phyloP scores from a whole-genome alignment of 148 eudicot species.

The Tetragonia tetragonoides region DNA sequence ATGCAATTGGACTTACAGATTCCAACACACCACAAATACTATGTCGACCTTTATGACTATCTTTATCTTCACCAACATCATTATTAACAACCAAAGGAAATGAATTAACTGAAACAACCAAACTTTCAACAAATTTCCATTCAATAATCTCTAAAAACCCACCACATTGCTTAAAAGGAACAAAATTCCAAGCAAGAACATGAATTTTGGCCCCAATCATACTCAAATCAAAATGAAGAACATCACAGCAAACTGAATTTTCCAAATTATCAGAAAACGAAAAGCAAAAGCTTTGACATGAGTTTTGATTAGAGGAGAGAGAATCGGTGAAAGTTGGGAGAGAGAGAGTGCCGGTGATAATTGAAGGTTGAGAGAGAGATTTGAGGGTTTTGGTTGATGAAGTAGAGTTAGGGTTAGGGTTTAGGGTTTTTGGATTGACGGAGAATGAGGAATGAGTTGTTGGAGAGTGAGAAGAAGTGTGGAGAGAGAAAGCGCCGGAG shows the following conservation, averaged over 20 bases:
- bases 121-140: constrained; percentile 41
- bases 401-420: constrained; percentile 18
- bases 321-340: constrained; percentile 23
- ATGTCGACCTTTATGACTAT: constrained; percentile 32
- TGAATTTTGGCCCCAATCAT: constrained; percentile 46
- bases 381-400: constrained; percentile 32
- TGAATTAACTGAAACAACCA: constrained; percentile 14
- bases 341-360: constrained; percentile 52
- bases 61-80: constrained; percentile 20
- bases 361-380: constrained; percentile 40
- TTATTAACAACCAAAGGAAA: constrained; percentile 33
- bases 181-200: constrained; percentile 70
- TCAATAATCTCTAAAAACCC: constrained; percentile 70
- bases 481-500: constrained; percentile 54
- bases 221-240: constrained; percentile 46
- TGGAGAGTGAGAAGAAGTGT: constrained; percentile 10
- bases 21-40: constrained; percentile 42
- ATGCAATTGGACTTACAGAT: constrained; percentile 65
- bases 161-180: constrained; percentile 48
- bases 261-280: constrained; percentile 53
- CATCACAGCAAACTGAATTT: constrained; percentile 58
- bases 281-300: constrained; percentile 57
- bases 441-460: constrained; percentile 5
- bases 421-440: constrained; percentile 12
- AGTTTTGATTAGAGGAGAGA: constrained; percentile 18